A percentile compares a stretch with the other conserved stretches of the same genome.
phyloP scores from a whole-genome alignment of 345 rosid genomes.

The Euphorbia peplus region DNA sequence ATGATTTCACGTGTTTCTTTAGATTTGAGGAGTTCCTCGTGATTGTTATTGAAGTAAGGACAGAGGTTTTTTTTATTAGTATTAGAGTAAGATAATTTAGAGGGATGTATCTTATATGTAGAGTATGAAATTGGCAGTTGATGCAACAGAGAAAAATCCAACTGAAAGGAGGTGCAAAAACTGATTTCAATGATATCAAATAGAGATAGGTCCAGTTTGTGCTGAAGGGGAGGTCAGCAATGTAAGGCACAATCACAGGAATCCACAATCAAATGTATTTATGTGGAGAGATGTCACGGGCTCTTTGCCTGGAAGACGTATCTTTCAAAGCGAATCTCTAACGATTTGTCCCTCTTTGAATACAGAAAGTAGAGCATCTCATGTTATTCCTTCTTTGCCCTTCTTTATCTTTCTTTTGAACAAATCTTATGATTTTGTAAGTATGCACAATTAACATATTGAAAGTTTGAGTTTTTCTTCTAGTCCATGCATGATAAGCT shows the following conservation, averaged over 20 bases:
- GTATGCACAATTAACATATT: too few relatives aligned
- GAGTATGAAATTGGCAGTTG: background rate
- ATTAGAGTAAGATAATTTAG: too few relatives aligned
- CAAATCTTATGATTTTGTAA: background rate
- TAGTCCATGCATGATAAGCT: background rate
- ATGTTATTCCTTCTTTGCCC: background rate
- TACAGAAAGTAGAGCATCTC: background rate
- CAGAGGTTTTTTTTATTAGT: background rate
- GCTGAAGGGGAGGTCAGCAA: background rate
- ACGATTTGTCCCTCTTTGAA: background rate
- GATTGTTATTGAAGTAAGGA: background rate
- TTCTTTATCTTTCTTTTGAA: background rate
- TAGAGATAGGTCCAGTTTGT: background rate
- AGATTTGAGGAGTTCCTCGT: background rate
- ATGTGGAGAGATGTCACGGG: background rate
- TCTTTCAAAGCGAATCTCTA: background rate
- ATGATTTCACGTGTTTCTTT: background rate
- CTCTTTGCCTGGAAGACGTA: background rate
- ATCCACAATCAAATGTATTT: background rate
- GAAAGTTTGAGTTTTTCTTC: background rate
- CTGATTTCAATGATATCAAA: background rate
- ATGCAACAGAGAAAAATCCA: background rate
- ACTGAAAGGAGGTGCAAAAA: background rate
- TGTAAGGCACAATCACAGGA: background rate
- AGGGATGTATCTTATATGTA: too few relatives aligned